Evolutionary conservation across 2,329 filamentous ascomycete species (phyloP).

Genomic region (Fusarium nurragi): DNA sequence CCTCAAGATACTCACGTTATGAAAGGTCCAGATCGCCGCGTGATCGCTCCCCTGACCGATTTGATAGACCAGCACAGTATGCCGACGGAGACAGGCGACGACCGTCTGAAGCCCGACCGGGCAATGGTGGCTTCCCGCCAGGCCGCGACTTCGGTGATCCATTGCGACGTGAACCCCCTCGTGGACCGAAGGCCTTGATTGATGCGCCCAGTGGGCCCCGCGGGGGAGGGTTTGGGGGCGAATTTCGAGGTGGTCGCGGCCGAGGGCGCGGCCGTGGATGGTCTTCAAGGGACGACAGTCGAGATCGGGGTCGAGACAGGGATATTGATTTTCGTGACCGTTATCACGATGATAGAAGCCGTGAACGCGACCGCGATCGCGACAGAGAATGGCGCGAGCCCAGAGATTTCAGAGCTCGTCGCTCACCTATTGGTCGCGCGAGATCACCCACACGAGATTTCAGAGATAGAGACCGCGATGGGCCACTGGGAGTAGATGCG

Average conservation of each 20-base stretch:
- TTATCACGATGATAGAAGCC: constrained; percentile 68
- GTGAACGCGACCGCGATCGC: constrained; percentile 66
- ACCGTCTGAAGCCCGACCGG: constrained; percentile 67
- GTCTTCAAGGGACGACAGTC: constrained; percentile 67
- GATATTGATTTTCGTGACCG: constrained; percentile 68
- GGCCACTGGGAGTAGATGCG: constrained; percentile 71
- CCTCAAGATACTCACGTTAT: constrained; percentile 67
- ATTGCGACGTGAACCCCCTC: constrained; percentile 74
- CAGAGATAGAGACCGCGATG: constrained; percentile 66
- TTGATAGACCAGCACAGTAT: constrained; percentile 64
- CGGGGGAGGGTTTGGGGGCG: constrained; percentile 71
- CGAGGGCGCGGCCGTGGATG: constrained; percentile 69
- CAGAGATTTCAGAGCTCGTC: constrained; percentile 56
- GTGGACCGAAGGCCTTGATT: constrained; percentile 81
- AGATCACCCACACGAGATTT: constrained; percentile 75
- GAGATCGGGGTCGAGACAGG: constrained; percentile 68
- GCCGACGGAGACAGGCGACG: constrained; percentile 74
- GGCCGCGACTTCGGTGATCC: constrained; percentile 69
- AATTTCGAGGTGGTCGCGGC: constrained; percentile 64
- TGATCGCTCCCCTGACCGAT: constrained; percentile 76
- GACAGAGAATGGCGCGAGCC: constrained; percentile 58
- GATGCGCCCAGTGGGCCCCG: constrained; percentile 75
- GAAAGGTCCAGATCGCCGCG: constrained; percentile 71
- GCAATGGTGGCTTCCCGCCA: constrained; percentile 67
- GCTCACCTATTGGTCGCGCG: constrained; percentile 67